Evolutionary conservation across 2,329 filamentous ascomycete genomes (phyloP), one percentile per base, ranked within the genome.

Genomic region (Trematosphaeria pertusa): DNA sequence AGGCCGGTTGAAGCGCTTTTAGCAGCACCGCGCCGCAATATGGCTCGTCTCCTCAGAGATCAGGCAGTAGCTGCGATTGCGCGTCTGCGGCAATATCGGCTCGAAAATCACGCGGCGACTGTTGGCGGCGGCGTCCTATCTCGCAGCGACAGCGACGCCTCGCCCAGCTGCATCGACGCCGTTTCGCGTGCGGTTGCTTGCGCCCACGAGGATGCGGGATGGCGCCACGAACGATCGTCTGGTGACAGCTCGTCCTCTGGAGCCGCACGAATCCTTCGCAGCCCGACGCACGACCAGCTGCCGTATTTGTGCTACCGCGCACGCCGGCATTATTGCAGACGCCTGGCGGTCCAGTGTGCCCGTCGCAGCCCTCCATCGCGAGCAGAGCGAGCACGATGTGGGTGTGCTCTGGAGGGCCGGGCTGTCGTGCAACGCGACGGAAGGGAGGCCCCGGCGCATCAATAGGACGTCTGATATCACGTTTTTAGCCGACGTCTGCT

Each of bases 401-500:
- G 12, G 31, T 21, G 28, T 37, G 37, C 37, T 33, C 28, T 35
- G 18, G 3, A 17, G 39, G 22, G 41, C 42, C 32, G 44, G 22
- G 21, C 33, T 39, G 21, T 26, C 19, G 35, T 46, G 21, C 24
- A 30, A 42, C 43, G 3, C 12, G 12, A 19, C 22, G 20, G 20
- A 12, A 28, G 20, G 20, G 24, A 28, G 20, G 19, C 24, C 33
- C 33, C 49, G 49, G 47, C 36, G 43, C 44, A 15, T 7, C 21
- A 17, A 45, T 17, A 30, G 34, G 15, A 45, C 40, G 28, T 48
- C 35, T 42, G 50, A 56, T 53, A 57, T 61, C 60, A 54, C 56
- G 35, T 55, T 52, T 59, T 62, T 60, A 64, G 58, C 58, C 60
- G 60, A 56, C 52, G 46, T 46, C n/a, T n/a, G n/a, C n/a, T 22